A percentile compares a stretch with the other conserved stretches of the same genome.
phyloP scores from a whole-genome alignment of 2,329 filamentous ascomycete genomes.

The Botrytis byssoidea region DNA sequence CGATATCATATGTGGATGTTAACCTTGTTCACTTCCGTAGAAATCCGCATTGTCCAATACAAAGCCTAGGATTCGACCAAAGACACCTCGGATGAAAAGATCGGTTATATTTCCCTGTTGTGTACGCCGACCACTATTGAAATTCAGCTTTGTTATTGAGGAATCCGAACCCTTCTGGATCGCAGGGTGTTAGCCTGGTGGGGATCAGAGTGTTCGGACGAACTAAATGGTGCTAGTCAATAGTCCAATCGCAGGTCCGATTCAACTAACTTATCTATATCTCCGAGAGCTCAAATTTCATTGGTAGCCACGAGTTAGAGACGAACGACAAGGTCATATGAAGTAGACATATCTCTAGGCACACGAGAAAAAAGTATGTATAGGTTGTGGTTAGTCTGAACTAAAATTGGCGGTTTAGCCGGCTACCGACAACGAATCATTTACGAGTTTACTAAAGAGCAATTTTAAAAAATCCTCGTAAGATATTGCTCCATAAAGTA shows the following conservation, averaged over 20 bases:
- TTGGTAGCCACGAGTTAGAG: background rate
- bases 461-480: background rate
- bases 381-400: background rate
- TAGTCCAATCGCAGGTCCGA: background rate
- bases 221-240: background rate
- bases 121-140: background rate
- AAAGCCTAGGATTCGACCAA: background rate
- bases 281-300: background rate
- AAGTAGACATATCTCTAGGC: background rate
- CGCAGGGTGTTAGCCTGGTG: background rate
- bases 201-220: background rate
- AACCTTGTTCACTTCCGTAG: background rate
- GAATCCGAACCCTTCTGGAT: background rate
- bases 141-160: background rate
- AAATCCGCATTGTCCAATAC: background rate
- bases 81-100: too few species aligned
- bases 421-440: background rate
- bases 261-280: background rate
- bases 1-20: background rate
- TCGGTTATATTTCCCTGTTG: background rate
- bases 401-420: background rate
- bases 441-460: background rate
- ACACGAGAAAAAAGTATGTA: background rate
- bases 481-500: background rate
- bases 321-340: background rate